phyloP scores from a whole-genome alignment of 192 early-diverging fungal genomes.

The Entomortierella chlamydospora region DNA sequence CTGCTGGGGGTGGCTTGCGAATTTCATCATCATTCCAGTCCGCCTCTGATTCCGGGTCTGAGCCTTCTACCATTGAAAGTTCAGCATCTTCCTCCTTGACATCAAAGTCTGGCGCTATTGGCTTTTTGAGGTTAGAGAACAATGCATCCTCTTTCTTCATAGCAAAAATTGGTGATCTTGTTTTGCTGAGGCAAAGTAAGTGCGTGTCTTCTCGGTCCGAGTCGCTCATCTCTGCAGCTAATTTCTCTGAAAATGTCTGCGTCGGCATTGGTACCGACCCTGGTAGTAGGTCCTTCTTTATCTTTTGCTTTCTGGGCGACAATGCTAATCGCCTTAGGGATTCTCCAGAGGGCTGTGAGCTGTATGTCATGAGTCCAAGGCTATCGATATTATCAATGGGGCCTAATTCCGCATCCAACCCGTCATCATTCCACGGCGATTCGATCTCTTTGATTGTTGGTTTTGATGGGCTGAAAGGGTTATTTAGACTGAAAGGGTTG shows the following conservation, averaged over 20 bases:
- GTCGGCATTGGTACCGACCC: neutral
- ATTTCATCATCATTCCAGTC: constrained; percentile 36
- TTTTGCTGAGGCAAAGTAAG: too few species aligned
- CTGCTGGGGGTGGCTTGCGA: neutral
- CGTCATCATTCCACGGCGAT: neutral
- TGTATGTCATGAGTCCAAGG: constrained; percentile 11
- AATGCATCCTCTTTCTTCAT: neutral
- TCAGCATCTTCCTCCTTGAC: neutral
- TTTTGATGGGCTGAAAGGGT: neutral
- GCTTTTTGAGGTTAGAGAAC: neutral
- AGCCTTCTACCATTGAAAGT: constrained; percentile 14
- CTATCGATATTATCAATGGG: constrained; percentile 5
- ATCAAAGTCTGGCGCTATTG: neutral
- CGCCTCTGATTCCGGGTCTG: constrained; percentile 37
- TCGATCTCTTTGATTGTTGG: neutral
- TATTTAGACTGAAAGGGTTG: neutral
- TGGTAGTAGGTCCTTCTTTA: neutral
- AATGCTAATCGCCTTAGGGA: constrained; percentile 26
- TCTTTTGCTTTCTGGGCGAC: constrained; percentile 32
- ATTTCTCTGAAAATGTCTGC: constrained; percentile 21
- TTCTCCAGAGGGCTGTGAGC: constrained; percentile 32
- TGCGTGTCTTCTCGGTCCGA: too few species aligned
- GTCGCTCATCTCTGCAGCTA: constrained; percentile 11
- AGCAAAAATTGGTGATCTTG: too few species aligned
- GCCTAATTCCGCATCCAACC: neutral